Conservation (phyloP, 2,329 filamentous ascomycete genomes). For the Bretziella fagacearum region DNA sequence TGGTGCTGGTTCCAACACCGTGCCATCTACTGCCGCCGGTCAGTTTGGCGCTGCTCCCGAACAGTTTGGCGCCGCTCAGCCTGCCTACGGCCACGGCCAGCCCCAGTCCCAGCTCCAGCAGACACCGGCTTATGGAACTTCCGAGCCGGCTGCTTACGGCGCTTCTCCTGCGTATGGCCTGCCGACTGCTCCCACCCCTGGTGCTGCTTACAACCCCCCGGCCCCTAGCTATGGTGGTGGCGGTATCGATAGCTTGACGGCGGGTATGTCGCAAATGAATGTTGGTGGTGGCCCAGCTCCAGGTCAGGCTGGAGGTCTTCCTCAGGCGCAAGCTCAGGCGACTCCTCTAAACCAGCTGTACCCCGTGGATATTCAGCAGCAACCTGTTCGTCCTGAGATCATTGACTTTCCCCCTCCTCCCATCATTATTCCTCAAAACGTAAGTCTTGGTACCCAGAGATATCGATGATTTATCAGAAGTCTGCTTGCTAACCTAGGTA, state of each 20-base stretch:
- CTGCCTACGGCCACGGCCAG: conserved; percentile 41
- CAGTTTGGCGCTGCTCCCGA: conserved; percentile 29
- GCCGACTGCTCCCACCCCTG: conserved; percentile 19
- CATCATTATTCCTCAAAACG: conserved; percentile 80
- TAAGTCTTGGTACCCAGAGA: conserved; percentile 41
- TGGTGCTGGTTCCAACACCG: conserved; percentile 67
- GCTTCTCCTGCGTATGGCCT: conserved; percentile 27
- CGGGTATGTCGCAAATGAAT: conserved; percentile 73
- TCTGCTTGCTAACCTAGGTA: background rate
- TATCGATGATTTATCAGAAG: background rate
- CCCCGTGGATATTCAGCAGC: conserved; percentile 76
- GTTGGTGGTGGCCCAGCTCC: conserved; percentile 41
- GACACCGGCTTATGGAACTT: conserved; percentile 22
- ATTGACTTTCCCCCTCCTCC: conserved; percentile 80
- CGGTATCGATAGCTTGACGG: conserved; percentile 55
- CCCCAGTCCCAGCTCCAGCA: conserved; percentile 31
- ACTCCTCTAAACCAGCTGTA: conserved; percentile 64
- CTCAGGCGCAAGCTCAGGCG: conserved; percentile 28
- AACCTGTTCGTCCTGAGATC: conserved; percentile 88
- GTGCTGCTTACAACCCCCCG: conserved; percentile 50
- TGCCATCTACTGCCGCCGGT: conserved; percentile 24
- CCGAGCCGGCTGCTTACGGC: conserved; percentile 23
- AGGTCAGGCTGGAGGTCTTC: conserved; percentile 26
- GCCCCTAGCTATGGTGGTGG: conserved; percentile 43
- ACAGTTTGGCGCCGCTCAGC: conserved; percentile 32